Percentiles rank a stretch among this genome's conserved stretches.
Evolutionary conservation across 768 basidiomycete genomes (phyloP).

Genomic region (Suillus subluteus): DNA sequence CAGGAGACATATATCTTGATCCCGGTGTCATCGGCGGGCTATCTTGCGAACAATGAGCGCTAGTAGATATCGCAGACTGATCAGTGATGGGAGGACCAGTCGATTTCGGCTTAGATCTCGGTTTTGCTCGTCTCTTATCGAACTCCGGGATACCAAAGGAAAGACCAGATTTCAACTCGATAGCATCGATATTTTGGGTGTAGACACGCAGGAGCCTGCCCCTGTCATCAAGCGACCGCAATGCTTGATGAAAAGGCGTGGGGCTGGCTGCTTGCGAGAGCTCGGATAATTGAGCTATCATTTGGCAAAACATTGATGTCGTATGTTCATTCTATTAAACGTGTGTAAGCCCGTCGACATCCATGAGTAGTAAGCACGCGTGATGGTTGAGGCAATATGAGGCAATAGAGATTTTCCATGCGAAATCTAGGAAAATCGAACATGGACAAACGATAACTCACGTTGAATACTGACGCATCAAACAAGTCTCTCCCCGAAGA

Average conservation of each 20-base stretch:
- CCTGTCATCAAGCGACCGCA: conserved; percentile 74
- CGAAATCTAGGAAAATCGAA: conserved; percentile 9
- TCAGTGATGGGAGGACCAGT: conserved; percentile 18
- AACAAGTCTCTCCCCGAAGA: conserved; percentile 86
- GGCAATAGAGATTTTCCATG: neutral
- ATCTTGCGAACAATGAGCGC: conserved; percentile 21
- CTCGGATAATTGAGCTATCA: conserved; percentile 83
- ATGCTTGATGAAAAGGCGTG: conserved; percentile 78
- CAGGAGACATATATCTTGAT: conserved; percentile 53
- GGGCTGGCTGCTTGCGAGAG: conserved; percentile 74
- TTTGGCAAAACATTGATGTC: conserved; percentile 81
- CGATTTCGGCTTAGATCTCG: conserved; percentile 50
- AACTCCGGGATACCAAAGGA: conserved; percentile 83
- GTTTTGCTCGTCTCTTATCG: conserved; percentile 57
- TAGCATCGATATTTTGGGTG: conserved; percentile 92
- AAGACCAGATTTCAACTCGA: conserved; percentile 86
- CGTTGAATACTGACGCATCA: conserved; percentile 88
- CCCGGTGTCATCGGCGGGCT: conserved; percentile 23
- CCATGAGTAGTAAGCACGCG: conserved; percentile 10
- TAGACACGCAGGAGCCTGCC: conserved; percentile 84
- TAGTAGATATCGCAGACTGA: conserved; percentile 18
- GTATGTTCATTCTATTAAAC: conserved; percentile 66
- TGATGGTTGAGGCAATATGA: conserved; percentile 7
- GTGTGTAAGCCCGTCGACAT: conserved; percentile 24
- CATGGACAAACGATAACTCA: conserved; percentile 40